phyloP scores from a whole-genome alignment of 2,329 filamentous ascomycete genomes.

The Scolecobasidium constrictum region DNA sequence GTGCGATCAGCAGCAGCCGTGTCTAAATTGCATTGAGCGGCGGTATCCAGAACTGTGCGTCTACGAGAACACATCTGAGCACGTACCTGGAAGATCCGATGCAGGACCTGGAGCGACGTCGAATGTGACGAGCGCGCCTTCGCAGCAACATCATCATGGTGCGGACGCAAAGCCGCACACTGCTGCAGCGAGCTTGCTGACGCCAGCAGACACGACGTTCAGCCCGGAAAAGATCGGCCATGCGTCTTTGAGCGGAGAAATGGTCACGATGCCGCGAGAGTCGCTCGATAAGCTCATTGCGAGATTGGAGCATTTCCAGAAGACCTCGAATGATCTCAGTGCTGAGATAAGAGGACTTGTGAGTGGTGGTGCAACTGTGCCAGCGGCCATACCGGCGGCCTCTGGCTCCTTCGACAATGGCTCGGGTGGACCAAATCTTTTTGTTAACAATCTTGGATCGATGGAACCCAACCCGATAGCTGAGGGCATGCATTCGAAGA shows the following conservation, averaged over 20 bases:
- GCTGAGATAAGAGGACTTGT: slow-evolving; percentile 7
- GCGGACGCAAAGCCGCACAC: background rate
- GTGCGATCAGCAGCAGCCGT: slow-evolving; percentile 37
- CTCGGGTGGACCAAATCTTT: slow-evolving; percentile 10
- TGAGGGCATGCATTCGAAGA: slow-evolving; percentile 50
- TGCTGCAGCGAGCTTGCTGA: background rate
- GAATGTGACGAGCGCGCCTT: background rate
- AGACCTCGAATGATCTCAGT: slow-evolving; percentile 1
- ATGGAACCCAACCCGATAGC: too few relatives aligned
- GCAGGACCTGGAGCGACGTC: background rate
- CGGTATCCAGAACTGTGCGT: slow-evolving; percentile 10
- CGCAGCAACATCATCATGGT: background rate
- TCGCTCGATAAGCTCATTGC: slow-evolving; percentile 7
- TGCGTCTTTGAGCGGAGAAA: slow-evolving; percentile 1
- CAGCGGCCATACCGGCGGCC: background rate
- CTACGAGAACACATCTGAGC: slow-evolving; percentile 4
- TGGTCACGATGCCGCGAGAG: slow-evolving; percentile 8
- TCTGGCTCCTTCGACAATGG: background rate
- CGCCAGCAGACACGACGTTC: background rate
- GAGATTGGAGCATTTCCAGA: slow-evolving; percentile 5
- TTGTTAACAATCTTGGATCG: too few relatives aligned
- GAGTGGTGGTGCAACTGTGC: background rate
- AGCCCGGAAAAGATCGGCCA: slow-evolving; percentile 1
- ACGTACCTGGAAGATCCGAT: background rate
- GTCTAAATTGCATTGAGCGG: slow-evolving; percentile 33